A percentile compares a stretch with the other conserved stretches of the same genome.
phyloP scores from a whole-genome alignment of 805 yeast genomes.

The Lipomyces mesembrius region DNA sequence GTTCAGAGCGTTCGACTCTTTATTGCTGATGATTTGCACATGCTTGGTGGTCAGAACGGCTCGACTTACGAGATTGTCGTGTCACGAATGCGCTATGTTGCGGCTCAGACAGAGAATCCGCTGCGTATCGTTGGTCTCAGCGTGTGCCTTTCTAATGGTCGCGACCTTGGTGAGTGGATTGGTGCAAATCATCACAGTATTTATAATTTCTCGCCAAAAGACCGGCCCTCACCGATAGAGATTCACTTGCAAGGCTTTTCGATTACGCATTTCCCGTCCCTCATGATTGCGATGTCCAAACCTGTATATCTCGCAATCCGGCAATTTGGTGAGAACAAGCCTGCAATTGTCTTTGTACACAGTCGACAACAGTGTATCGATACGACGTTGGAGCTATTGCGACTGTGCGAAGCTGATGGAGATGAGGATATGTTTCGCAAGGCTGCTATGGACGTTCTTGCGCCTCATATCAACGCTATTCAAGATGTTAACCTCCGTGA shows the following conservation, averaged over 20 bases:
- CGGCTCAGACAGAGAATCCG: constrained; percentile 62
- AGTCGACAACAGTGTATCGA: constrained; percentile 59
- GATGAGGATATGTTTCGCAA: constrained; percentile 51
- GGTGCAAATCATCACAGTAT: constrained; percentile 65
- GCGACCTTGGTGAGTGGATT: constrained; percentile 85
- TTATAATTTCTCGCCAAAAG: constrained; percentile 71
- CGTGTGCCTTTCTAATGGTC: constrained; percentile 70
- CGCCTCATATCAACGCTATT: constrained; percentile 52
- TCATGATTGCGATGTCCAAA: constrained; percentile 56
- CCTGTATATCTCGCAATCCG: constrained; percentile 54
- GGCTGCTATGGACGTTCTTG: constrained; percentile 49
- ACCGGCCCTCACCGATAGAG: constrained; percentile 60
- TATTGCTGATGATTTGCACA: constrained; percentile 75
- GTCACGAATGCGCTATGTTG: constrained; percentile 72
- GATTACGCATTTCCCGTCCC: constrained; percentile 57
- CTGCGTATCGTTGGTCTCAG: constrained; percentile 72
- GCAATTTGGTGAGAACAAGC: constrained; percentile 42
- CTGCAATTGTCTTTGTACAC: constrained; percentile 62
- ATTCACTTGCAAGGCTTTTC: constrained; percentile 57
- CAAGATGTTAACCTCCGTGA: constrained; percentile 53
- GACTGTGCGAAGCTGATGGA: constrained; percentile 45
- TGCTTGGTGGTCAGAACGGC: constrained; percentile 65
- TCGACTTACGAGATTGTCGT: constrained; percentile 69
- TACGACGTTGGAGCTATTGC: constrained; percentile 53
- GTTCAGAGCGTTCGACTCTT: constrained; percentile 69